Evolutionary conservation across 1,284 basidiomycete genomes (phyloP).

Genomic region (Pseudozyma tsukubaensis): DNA sequence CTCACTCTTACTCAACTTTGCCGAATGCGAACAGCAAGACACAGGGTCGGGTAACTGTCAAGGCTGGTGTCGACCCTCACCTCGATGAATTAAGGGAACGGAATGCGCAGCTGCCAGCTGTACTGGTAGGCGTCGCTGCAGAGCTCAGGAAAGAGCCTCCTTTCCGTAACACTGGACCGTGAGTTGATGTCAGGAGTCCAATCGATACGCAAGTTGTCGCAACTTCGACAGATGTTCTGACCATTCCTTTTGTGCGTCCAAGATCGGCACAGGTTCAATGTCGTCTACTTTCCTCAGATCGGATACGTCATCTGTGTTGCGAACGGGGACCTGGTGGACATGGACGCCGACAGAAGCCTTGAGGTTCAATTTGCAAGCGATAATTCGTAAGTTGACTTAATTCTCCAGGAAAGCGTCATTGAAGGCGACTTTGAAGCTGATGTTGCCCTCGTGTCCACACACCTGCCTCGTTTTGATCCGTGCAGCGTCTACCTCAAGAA

Average conservation of each 20-base stretch:
- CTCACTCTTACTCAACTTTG: neutral
- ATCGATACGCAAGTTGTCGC: neutral
- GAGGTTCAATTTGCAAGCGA: conserved; percentile 35
- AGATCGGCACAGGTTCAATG: conserved; percentile 16
- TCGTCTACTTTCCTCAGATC: conserved; percentile 52
- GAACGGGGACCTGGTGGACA: conserved; percentile 22
- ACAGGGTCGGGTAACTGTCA: conserved; percentile 21
- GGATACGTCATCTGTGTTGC: conserved; percentile 47
- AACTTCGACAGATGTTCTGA: neutral
- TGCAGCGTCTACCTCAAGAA: conserved; percentile 48
- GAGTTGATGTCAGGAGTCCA: conserved; percentile 3
- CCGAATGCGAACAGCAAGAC: conserved; percentile 14
- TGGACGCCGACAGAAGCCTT: conserved; percentile 22
- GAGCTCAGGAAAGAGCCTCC: conserved; percentile 27
- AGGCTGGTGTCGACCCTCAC: conserved; percentile 30
- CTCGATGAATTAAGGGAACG: conserved; percentile 33
- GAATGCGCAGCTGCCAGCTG: conserved; percentile 9
- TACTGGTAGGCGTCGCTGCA: conserved; percentile 24
- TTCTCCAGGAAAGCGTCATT: too few species aligned
- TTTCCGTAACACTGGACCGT: conserved; percentile 17
- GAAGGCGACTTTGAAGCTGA: too few species aligned
- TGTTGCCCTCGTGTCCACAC: too few species aligned
- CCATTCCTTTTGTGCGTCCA: neutral
- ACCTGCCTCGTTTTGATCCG: neutral
- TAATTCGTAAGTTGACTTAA: conserved; percentile 13